Evolutionary conservation across 306 rosid genomes (phyloP).

Genomic region (Malus domestica): ASM211411v1 NC_041803.1:9293501-9294000

Average conservation of each 20-base stretch:
- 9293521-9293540: constrained; percentile 85
- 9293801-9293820: constrained; percentile 87
- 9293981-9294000: background rate
- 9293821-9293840: constrained; percentile 77
- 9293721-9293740: constrained; percentile 95
- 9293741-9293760: constrained; percentile 96
- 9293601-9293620: background rate
- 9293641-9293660: background rate
- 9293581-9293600: background rate
- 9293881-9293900: constrained; percentile 95
- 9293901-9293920: constrained; percentile 35
- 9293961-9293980: background rate
- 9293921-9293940: constrained; percentile 33
- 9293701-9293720: constrained; percentile 98
- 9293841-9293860: constrained; percentile 92
- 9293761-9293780: constrained; percentile 97
- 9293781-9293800: constrained; percentile 79
- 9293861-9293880: constrained; percentile 93
- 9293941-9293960: background rate
- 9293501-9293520: constrained; percentile 93
- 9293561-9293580: constrained; percentile 6
- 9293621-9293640: background rate
- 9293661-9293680: constrained; percentile 8
- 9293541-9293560: constrained; percentile 10
- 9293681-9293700: constrained; percentile 12